Base-by-base conservation (phyloP, 1,139 yeast genomes). In the Geotrichum bryndzae region DNA sequence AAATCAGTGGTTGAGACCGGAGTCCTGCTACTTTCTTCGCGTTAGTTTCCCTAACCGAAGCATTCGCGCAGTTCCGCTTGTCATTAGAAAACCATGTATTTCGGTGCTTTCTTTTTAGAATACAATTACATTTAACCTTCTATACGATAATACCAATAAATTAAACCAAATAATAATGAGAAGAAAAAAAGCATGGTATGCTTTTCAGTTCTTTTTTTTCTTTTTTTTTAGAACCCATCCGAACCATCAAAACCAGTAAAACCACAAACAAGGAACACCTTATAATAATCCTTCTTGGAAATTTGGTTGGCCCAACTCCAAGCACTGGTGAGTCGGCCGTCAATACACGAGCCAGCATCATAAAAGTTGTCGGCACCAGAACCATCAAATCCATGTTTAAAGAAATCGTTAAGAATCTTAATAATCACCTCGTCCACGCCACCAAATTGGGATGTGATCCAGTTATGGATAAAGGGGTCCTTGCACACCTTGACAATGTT, bases 311-410 rank as follows among this genome's bases (percentile, higher is more conserved):
- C 86, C 80, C 89, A 88, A 68, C 87, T 88, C 89, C 92, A 87
- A 1, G 91, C 89, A 60, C 87, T 82, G 0, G 94, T 87, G 58
- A 87, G 75, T 59, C 91, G 80, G 23, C 92, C 94, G 71, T 87
- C 94, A 62, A 87, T 87, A 73, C 94, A 87, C 7, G 88, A 83
- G 1, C 94, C 94, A 31, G 90, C 88, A 78, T 86, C 87, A 70
- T 84, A 87, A 71, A 84, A 86, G 71, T 87, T 86, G 68, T 86
- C 89, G 7, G 90, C 90, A 54, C 94, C 94, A 7, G 88, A 84
- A 1, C 90, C 81, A 70, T 87, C 91, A 72, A 87, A 87, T 66
- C 88, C 90, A 69, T 86, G 90, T 54, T 84, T 82, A 76, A 85
- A 87, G 64, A 87, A 87, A 70, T 87, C 91, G 57, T 41, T 41